phyloP scores from a whole-genome alignment of 331 rosid species.

The Phaseolus coccineus region DNA sequence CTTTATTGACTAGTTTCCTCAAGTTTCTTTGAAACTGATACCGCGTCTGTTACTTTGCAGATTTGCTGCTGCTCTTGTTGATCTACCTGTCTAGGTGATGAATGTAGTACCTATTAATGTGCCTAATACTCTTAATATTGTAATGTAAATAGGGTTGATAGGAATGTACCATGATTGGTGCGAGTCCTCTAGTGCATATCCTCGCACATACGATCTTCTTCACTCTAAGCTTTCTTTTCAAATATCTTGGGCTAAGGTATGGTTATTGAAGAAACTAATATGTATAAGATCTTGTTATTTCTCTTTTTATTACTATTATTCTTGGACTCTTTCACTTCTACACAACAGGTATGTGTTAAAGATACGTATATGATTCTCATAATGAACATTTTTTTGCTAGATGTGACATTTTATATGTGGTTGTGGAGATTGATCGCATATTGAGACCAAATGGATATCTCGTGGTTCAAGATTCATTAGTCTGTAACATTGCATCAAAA shows the following conservation, averaged over 20 bases:
- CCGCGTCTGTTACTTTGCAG: conserved; percentile 51
- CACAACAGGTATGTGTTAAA: not conserved
- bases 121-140: conserved; percentile 73
- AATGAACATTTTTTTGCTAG: conserved; percentile 49
- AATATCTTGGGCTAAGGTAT: conserved; percentile 70
- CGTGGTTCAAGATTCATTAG: conserved; percentile 60
- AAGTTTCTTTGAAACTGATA: conserved; percentile 32
- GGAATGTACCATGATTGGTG: conserved; percentile 99
- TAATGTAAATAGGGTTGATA: conserved; percentile 84
- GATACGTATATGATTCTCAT: conserved; percentile 37
- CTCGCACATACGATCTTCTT: conserved; percentile 89
- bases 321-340: not conserved
- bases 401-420: conserved; percentile 67
- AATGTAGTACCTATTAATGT: conserved; percentile 79
- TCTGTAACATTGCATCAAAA: conserved; percentile 57
- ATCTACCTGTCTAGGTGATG: conserved; percentile 87
- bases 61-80: conserved; percentile 84
- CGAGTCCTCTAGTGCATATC: conserved; percentile 83
- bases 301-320: not conserved
- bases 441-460: conserved; percentile 87
- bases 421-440: conserved; percentile 83
- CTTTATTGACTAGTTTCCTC: conserved; percentile 6
- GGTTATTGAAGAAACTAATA: conserved; percentile 7
- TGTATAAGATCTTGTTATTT: conserved; percentile 17
- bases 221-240: conserved; percentile 79